These are phyloP conservation scores for Cercis canadensis DNA, from an alignment of 306 rosid genomes.

Conservation along the genomic window DNA sequence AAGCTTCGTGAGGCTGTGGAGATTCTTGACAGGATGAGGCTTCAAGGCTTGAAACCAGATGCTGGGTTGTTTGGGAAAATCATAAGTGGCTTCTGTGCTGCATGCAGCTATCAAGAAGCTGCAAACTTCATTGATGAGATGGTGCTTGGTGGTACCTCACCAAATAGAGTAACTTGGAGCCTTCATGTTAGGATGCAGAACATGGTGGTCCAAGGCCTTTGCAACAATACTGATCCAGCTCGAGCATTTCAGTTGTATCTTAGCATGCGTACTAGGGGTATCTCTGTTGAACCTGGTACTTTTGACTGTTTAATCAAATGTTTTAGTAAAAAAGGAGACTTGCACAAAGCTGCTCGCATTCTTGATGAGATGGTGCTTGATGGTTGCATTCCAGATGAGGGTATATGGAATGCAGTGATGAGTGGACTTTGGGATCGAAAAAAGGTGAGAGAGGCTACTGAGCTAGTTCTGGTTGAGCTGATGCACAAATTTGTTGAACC, in stretches of 20 bases:
- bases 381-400: conserved; percentile 75
- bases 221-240: conserved; percentile 44
- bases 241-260: conserved; percentile 85
- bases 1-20: conserved; percentile 74
- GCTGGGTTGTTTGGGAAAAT: conserved; percentile 82
- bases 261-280: conserved; percentile 76
- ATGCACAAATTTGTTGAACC: conserved; percentile 46
- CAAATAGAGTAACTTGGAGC: conserved; percentile 75
- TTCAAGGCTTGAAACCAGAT: conserved; percentile 86
- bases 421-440: conserved; percentile 71
- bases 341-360: conserved; percentile 69
- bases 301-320: conserved; percentile 59
- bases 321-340: conserved; percentile 69
- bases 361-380: conserved; percentile 82
- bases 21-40: conserved; percentile 91
- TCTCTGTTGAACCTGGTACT: conserved; percentile 57
- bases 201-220: conserved; percentile 77
- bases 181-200: conserved; percentile 77
- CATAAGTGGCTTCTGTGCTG: conserved; percentile 66
- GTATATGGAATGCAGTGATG: conserved; percentile 65
- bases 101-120: conserved; percentile 69
- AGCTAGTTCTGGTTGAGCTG: conserved; percentile 59
- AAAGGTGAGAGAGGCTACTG: conserved; percentile 70
- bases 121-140: conserved; percentile 93
- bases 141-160: conserved; percentile 70